These are phyloP conservation scores for Sisymbrium irio DNA, from an alignment of 345 rosid species.

Conservation along the genomic window DNA sequence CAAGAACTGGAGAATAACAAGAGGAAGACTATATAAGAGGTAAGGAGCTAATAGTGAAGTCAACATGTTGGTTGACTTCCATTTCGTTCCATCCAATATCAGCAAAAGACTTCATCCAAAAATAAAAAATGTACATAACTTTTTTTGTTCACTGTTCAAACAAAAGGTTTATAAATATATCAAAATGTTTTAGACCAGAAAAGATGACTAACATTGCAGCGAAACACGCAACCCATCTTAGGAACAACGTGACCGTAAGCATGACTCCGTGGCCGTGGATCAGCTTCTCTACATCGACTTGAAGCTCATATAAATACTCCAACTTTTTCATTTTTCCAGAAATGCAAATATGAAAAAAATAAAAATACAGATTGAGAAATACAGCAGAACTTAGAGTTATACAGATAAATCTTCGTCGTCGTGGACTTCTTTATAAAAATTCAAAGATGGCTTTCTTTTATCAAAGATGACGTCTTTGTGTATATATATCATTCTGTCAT, in stretches of 20 bases:
- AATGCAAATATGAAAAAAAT: no score
- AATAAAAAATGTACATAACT: background rate
- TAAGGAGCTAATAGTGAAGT: slow-evolving; percentile 68
- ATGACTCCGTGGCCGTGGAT: slow-evolving; percentile 46
- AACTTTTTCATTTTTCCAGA: slow-evolving; percentile 41
- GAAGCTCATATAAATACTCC: slow-evolving; percentile 49
- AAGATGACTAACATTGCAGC: slow-evolving; percentile 56
- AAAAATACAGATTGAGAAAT: background rate
- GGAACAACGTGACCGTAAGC: slow-evolving; percentile 51
- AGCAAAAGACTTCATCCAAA: slow-evolving; percentile 48
- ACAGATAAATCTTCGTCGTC: no score
- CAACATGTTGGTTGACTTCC: slow-evolving; percentile 67
- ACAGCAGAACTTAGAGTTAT: background rate
- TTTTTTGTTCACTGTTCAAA: no score
- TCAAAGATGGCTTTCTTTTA: background rate
- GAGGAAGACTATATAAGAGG: slow-evolving; percentile 69
- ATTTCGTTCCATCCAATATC: slow-evolving; percentile 77
- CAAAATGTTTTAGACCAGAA: background rate
- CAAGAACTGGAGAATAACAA: slow-evolving; percentile 49
- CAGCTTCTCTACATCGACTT: slow-evolving; percentile 44
- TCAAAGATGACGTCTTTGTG: no score
- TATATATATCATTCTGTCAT: no score
- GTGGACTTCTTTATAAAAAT: no score
- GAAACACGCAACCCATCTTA: slow-evolving; percentile 69
- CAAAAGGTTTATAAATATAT: background rate